Base-by-base conservation (phyloP, 2,329 filamentous ascomycete genomes). In the Colletotrichum endophyticum region DNA sequence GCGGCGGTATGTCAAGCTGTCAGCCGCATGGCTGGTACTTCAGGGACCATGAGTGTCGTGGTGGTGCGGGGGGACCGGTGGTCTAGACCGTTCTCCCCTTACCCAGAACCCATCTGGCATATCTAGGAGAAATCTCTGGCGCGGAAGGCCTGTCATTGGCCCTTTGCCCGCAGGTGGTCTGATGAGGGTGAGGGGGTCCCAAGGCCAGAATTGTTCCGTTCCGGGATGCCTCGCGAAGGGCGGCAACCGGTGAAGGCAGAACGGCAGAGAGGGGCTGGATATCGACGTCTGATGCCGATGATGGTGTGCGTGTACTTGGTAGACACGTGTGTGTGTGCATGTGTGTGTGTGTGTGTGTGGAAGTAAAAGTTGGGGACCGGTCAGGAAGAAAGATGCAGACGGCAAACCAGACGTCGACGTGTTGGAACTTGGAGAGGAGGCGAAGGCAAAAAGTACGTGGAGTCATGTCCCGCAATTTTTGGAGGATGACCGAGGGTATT, bases 61-160 rank as follows among this genome's bases (percentile, higher is more conserved):
- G 25, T 73, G 66, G 44, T 66, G 64, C 70, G 73, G 70, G 73
- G 70, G 66, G 64, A 11, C 70, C 64, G 70, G 64, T 49, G 73
- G 59, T 76, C 70, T 76, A 76, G 70, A 53, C 73, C 64, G 13
- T 66, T 69, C 73, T 73, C 64, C 73, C 73, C 73, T 69, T 34
- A 76, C 73, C 73, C 73, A 68, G 69, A 66, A 22, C 28, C n/a
- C 28, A 44, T 34, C 59, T 69, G 53, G 25, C 56, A 66, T 30
- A 67, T 69, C 64, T 70, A 57, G 30, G 39, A 39, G 53, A 44
- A 72, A 57, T 63, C 44, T 63, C 56, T 68, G 39, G 56, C 56
- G n/a, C 53, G 49, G 28, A 27, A 53, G 66, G 72, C 61, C 53
- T 62, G 49, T 39, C 27, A 36, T 30, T 36, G 19, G 49, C 13